A percentile compares a stretch with the other conserved stretches of the same genome.
phyloP scores from a whole-genome alignment of 805 yeast genomes.

The Sungouiella blattae region DNA sequence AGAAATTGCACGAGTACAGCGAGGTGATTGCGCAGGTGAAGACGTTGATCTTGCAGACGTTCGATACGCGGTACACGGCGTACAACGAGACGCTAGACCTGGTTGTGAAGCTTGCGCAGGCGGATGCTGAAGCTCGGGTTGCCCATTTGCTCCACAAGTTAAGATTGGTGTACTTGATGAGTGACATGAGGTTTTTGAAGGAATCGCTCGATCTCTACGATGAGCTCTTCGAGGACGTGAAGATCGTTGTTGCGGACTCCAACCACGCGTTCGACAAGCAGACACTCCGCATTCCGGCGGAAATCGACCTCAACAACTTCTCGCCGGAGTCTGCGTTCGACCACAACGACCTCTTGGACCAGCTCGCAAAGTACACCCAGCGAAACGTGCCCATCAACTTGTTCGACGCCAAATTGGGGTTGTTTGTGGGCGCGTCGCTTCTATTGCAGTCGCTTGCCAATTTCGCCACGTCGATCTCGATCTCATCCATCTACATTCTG shows the following conservation, averaged over 20 bases:
- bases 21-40: constrained; percentile 44
- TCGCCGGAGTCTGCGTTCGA: constrained; percentile 7
- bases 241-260: constrained; percentile 2
- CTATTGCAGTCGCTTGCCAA: constrained; percentile 36
- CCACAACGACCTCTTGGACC: constrained; percentile 5
- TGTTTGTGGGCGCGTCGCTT: constrained; percentile 35
- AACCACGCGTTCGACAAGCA: constrained; percentile 1
- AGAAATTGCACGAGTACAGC: constrained; percentile 51
- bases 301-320: constrained; percentile 4
- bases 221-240: constrained; percentile 32
- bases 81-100: constrained; percentile 11
- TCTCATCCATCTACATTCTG: constrained; percentile 39
- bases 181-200: constrained; percentile 53
- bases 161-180: constrained; percentile 49
- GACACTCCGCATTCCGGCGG: neutral
- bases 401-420: constrained; percentile 10
- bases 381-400: constrained; percentile 7
- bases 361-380: constrained; percentile 5
- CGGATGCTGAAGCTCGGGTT: constrained; percentile 8
- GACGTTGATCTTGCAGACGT: constrained; percentile 49
- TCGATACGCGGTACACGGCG: constrained; percentile 28
- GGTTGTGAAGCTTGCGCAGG: constrained; percentile 33
- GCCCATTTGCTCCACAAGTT: constrained; percentile 42
- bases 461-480: constrained; percentile 35
- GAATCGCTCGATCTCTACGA: constrained; percentile 58